Percentiles rank a stretch among this genome's conserved stretches.
These are phyloP conservation scores for Hymenoscyphus albidus DNA, from an alignment of 2,329 filamentous ascomycete species.

Conservation along the genomic window DNA sequence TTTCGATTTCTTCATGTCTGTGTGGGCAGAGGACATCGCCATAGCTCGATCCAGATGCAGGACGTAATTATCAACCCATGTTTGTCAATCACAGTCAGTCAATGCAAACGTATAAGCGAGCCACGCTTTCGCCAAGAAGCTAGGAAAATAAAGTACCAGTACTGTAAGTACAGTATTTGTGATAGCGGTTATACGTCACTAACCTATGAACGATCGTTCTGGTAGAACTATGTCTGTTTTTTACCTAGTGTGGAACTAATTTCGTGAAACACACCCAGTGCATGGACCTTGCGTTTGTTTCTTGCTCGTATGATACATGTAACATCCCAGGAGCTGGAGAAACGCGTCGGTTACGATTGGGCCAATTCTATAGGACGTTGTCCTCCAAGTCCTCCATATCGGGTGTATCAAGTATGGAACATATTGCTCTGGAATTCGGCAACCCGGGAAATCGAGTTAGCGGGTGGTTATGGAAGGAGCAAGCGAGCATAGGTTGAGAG, in stretches of 20 bases:
- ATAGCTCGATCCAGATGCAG: background rate
- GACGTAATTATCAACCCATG: background rate
- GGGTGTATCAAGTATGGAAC: background rate
- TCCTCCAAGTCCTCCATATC: background rate
- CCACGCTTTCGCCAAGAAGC: background rate
- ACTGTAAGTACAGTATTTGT: background rate
- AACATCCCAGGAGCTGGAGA: background rate
- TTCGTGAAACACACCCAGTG: background rate
- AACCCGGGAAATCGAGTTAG: background rate
- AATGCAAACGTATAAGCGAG: background rate
- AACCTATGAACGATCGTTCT: background rate
- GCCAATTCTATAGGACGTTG: background rate
- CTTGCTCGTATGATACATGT: background rate
- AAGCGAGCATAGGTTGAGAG: background rate
- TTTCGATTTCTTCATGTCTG: background rate
- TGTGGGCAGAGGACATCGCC: background rate
- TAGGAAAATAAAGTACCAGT: background rate
- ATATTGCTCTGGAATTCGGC: background rate
- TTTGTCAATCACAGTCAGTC: background rate
- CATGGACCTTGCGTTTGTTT: background rate
- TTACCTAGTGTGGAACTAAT: background rate
- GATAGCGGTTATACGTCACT: background rate
- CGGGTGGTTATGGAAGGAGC: background rate
- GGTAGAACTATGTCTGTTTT: background rate
- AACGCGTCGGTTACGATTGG: background rate